Conservation (phyloP, 768 basidiomycete genomes). For the Termitomyces sp. region DNA sequence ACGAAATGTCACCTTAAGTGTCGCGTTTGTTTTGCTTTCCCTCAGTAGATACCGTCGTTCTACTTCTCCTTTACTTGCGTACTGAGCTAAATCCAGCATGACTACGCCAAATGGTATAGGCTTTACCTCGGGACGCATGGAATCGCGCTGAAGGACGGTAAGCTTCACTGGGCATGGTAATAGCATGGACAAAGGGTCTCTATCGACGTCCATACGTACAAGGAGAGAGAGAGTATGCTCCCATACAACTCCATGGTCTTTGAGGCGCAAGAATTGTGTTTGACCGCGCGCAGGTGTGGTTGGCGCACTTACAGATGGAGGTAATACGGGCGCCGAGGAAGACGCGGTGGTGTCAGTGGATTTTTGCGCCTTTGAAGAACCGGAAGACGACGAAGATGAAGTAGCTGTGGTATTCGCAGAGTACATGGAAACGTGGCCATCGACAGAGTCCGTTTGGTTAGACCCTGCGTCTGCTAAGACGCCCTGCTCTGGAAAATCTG, state of each 20-base stretch:
- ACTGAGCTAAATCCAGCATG: constrained; percentile 71
- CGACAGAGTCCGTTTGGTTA: neutral
- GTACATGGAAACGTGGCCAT: constrained; percentile 12
- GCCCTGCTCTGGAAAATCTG: neutral
- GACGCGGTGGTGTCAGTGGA: constrained; percentile 2
- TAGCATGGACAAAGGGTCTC: constrained; percentile 40
- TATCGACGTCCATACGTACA: constrained; percentile 55
- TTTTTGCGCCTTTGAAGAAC: constrained; percentile 7
- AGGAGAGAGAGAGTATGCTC: constrained; percentile 49
- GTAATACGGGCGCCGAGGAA: constrained; percentile 5
- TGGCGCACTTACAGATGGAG: constrained; percentile 3
- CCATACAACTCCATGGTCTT: constrained; percentile 64
- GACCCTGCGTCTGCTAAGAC: constrained; percentile 1
- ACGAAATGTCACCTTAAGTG: constrained; percentile 48
- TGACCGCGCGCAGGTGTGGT: constrained; percentile 47
- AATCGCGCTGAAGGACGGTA: constrained; percentile 58
- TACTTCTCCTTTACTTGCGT: constrained; percentile 54
- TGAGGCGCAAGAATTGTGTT: constrained; percentile 54
- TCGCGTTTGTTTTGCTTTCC: constrained; percentile 77
- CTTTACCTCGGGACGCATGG: constrained; percentile 34
- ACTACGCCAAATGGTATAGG: constrained; percentile 53
- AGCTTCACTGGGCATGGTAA: constrained; percentile 62
- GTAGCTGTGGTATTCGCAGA: constrained; percentile 10
- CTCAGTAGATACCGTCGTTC: constrained; percentile 62
- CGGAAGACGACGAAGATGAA: constrained; percentile 11